Evolutionary conservation across 805 yeast genomes (phyloP).

Genomic region (Vanderwaltozyma yarrowii): DNA sequence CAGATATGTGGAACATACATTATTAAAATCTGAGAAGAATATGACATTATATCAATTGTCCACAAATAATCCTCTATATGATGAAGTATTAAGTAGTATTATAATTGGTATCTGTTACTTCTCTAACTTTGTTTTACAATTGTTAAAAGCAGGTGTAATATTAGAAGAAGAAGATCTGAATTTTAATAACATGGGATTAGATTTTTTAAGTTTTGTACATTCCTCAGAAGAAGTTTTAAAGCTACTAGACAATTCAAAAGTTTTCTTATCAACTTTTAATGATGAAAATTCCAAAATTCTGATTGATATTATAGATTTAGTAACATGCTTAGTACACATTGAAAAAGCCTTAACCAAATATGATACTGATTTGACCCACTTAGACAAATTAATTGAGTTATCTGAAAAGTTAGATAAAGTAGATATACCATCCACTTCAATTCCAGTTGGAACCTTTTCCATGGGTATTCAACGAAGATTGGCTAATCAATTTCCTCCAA

Average conservation of each 20-base stretch:
- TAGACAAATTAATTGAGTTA: conserved; percentile 9
- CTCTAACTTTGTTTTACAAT: conserved; percentile 36
- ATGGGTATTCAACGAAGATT: conserved; percentile 38
- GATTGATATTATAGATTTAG: conserved; percentile 19
- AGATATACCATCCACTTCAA: background rate
- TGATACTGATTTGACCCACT: conserved; percentile 7
- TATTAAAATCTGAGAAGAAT: conserved; percentile 32
- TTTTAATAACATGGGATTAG: conserved; percentile 49
- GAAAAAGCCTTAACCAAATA: conserved; percentile 10
- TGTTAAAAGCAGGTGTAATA: conserved; percentile 48
- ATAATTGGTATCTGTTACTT: conserved; percentile 45
- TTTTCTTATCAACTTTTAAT: conserved; percentile 8
- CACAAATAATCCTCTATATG: conserved; percentile 30
- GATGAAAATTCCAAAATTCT: conserved; percentile 3
- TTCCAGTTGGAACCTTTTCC: conserved; percentile 33
- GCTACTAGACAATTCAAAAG: conserved; percentile 28
- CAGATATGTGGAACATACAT: conserved; percentile 54
- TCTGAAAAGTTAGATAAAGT: conserved; percentile 3
- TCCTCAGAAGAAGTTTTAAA: conserved; percentile 12
- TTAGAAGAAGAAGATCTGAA: conserved; percentile 71
- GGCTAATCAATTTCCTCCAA: conserved; percentile 41
- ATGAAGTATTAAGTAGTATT: conserved; percentile 41
- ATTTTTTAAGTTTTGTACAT: conserved; percentile 27
- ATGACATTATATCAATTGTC: conserved; percentile 4
- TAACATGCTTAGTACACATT: conserved; percentile 24